Conservation (phyloP, 148 eudicot genomes). For the Bassia scoparia region DNA sequence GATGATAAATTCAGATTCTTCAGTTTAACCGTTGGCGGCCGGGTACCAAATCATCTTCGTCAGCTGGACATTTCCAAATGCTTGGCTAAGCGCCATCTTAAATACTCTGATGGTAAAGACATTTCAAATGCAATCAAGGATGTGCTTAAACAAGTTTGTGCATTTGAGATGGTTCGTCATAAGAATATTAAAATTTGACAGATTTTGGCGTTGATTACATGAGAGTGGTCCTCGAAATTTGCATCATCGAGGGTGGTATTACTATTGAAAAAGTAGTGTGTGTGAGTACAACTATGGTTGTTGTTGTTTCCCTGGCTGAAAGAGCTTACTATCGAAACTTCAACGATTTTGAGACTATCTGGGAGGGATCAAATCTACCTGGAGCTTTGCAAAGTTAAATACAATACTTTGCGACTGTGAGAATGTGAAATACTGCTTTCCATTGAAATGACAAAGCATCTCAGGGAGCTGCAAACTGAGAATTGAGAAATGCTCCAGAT, state of each 20-base stretch:
- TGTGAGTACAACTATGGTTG: background rate
- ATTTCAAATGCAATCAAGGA: constrained; percentile 9
- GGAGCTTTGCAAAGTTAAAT: constrained; percentile 19
- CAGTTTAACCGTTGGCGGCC: constrained; percentile 9
- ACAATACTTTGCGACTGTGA: constrained; percentile 21
- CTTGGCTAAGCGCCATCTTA: constrained; percentile 18
- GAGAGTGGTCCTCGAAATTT: constrained; percentile 19
- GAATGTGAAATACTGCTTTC: constrained; percentile 7
- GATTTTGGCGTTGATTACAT: constrained; percentile 19
- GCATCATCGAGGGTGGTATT: constrained; percentile 19
- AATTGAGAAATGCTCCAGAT: constrained; percentile 20
- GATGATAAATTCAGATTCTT: constrained; percentile 21
- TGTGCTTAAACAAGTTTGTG: constrained; percentile 22
- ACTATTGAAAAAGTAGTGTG: constrained; percentile 17
- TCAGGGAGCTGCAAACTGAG: constrained; percentile 18
- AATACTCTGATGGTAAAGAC: constrained; percentile 19
- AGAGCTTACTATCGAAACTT: constrained; percentile 22
- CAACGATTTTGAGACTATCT: constrained; percentile 12
- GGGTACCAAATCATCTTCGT: background rate
- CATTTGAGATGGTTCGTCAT: constrained; percentile 28
- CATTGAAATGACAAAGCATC: constrained; percentile 7
- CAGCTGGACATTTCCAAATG: constrained; percentile 14
- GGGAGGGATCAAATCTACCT: constrained; percentile 9
- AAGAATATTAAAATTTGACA: constrained; percentile 18
- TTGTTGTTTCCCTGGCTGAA: constrained; percentile 18